A percentile compares a stretch with the other conserved stretches of the same genome.
Conservation (phyloP, 176 grass and related monocot genomes). For the Hyparrhenia diplandra region DNA sequence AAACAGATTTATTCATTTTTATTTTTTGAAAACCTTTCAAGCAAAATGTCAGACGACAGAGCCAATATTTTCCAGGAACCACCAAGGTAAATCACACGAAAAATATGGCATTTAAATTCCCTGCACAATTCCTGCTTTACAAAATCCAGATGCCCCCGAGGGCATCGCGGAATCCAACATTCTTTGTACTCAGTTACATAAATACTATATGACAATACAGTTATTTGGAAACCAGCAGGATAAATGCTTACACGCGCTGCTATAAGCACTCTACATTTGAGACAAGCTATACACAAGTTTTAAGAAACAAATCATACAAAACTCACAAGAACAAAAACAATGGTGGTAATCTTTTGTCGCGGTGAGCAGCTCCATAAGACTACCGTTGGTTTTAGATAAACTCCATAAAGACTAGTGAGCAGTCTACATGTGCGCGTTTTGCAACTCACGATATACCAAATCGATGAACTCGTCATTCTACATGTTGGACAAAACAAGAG, state of each 20-base stretch:
- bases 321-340: neutral
- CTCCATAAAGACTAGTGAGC: neutral
- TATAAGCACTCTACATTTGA: conserved; percentile 35
- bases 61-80: neutral
- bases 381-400: neutral
- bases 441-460: conserved; percentile 56
- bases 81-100: neutral
- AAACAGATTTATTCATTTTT: too few relatives aligned
- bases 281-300: conserved; percentile 35
- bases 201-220: conserved; percentile 15
- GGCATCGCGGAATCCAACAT: neutral
- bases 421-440: conserved; percentile 53
- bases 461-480: conserved; percentile 78
- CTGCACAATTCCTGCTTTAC: neutral
- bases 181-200: conserved; percentile 1
- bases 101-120: conserved; percentile 10
- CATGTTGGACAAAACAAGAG: conserved; percentile 15
- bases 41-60: too few relatives aligned
- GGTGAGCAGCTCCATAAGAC: neutral
- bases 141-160: neutral
- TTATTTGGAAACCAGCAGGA: neutral
- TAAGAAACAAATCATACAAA: conserved; percentile 28
- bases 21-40: neutral
- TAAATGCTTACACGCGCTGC: conserved; percentile 10
- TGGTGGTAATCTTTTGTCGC: neutral